Evolutionary conservation across 257 asterid genomes (phyloP).

Genomic region (Prunella vulgaris): DNA sequence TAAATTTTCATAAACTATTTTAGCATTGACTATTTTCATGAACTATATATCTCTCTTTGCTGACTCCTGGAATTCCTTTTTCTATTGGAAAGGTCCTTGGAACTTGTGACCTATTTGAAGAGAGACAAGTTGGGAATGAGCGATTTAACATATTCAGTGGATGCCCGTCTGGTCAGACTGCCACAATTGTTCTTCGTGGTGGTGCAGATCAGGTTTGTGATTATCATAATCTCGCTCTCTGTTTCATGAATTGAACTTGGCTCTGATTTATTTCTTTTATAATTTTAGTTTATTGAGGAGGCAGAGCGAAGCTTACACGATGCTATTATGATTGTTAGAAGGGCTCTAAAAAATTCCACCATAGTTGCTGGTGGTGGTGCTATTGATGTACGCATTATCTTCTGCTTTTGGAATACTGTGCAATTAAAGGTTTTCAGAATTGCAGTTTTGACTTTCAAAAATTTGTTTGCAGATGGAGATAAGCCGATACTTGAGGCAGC

Average conservation of each 20-base stretch:
- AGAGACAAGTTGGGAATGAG: slow-evolving; percentile 93
- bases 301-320: slow-evolving; percentile 74
- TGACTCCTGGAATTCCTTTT: slow-evolving; percentile 6
- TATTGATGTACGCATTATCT: slow-evolving; percentile 58
- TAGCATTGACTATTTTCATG: background rate
- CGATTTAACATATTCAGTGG: slow-evolving; percentile 92
- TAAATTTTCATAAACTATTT: background rate
- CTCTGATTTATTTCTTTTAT: slow-evolving; percentile 28
- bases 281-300: slow-evolving; percentile 55
- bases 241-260: background rate
- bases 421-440: background rate
- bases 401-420: slow-evolving; percentile 4
- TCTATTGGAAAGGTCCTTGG: slow-evolving; percentile 64
- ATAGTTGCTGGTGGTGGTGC: slow-evolving; percentile 96
- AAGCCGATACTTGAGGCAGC: slow-evolving; percentile 83
- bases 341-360: slow-evolving; percentile 84
- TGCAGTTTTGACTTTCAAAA: background rate
- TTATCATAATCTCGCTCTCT: slow-evolving; percentile 3
- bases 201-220: slow-evolving; percentile 90
- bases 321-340: slow-evolving; percentile 78
- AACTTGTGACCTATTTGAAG: slow-evolving; percentile 76
- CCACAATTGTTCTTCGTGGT: slow-evolving; percentile 94
- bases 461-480: slow-evolving; percentile 66
- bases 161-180: slow-evolving; percentile 81
- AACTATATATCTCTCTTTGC: background rate